A percentile compares a stretch with the other conserved stretches of the same genome.
Conservation (phyloP, 2,329 filamentous ascomycete species). For the Fusarium sp. region DNA sequence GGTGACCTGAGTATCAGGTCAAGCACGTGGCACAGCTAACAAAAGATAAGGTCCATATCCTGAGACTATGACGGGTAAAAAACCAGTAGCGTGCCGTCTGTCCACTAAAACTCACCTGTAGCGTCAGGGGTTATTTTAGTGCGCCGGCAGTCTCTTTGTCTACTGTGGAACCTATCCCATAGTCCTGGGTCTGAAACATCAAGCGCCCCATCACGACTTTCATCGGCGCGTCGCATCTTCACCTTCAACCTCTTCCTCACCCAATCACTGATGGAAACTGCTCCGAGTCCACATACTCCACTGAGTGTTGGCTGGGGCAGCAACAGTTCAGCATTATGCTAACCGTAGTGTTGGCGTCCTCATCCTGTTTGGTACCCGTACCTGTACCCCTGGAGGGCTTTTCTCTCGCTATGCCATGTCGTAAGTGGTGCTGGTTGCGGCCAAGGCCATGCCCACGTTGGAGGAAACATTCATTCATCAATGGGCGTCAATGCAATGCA, state of each 20-base stretch:
- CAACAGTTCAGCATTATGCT: not conserved
- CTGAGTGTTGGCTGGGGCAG: constrained; percentile 22
- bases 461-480: constrained; percentile 19
- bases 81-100: not conserved
- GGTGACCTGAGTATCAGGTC: constrained; percentile 28
- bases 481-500: constrained; percentile 32
- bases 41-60: constrained; percentile 15
- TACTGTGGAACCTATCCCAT: constrained; percentile 1
- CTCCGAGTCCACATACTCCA: constrained; percentile 31
- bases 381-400: constrained; percentile 20
- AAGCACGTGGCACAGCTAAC: constrained; percentile 16
- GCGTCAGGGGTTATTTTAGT: constrained; percentile 25
- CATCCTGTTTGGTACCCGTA: not conserved
- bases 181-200: constrained; percentile 41
- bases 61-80: constrained; percentile 12
- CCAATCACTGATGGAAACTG: constrained; percentile 34
- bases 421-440: constrained; percentile 27
- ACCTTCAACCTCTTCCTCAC: constrained; percentile 19
- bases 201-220: constrained; percentile 38
- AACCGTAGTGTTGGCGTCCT: constrained; percentile 23
- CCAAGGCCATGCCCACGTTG: constrained; percentile 16
- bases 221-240: constrained; percentile 41
- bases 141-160: constrained; percentile 20
- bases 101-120: constrained; percentile 3
- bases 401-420: constrained; percentile 14